Base-by-base conservation (phyloP, 495 filamentous ascomycete genomes). In the Talaromyces thailandensis region DNA sequence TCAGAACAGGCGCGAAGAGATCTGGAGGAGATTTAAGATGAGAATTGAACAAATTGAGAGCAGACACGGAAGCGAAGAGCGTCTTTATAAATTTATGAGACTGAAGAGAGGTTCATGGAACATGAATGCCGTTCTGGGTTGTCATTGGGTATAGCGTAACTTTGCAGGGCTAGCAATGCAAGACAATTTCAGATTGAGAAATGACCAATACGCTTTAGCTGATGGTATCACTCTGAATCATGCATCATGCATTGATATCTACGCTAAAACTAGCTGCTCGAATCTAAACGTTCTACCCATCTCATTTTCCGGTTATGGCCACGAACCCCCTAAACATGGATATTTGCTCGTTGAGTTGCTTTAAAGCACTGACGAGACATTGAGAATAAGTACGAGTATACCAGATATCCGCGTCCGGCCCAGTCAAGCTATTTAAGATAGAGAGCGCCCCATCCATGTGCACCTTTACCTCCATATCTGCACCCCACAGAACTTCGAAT, bases 301-400 rank as follows among this genome's bases (percentile, higher is more conserved):
- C 48, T 25, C 6, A 9, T 51, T 51, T 7, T 24, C 7, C 14
- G 0, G 24, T 24, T 51, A 0, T 23, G 18, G 23, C 48, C 23
- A 11, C 4, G 0, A 11, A 58, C 2, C 21, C 23, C 32, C 56
- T 4, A 25, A 58, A 58, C 0, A 21, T 16, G 12, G 31, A 58
- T 3, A 58, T 7, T 14, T 58, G 56, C n/a, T 18, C 31, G 4
- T 16, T 21, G 25, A 58, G 56, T 43, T 18, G 28, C 12, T n/a
- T 11, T 31, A 58, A 58, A 35, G 56, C 56, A 58, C 56, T 43
- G 35, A 58, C 56, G 43, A 58, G 56, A 58, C 35, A 58, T 37
- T 24, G 28, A 28, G 35, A 58, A 58, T 43, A 28, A 25, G 32
- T 24, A 32, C 28, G 5, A 40, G 5, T 37, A n/a, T 37, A 24